Conservation (phyloP, 2,329 filamentous ascomycete species). For the Hymenoscyphus occultus region DNA sequence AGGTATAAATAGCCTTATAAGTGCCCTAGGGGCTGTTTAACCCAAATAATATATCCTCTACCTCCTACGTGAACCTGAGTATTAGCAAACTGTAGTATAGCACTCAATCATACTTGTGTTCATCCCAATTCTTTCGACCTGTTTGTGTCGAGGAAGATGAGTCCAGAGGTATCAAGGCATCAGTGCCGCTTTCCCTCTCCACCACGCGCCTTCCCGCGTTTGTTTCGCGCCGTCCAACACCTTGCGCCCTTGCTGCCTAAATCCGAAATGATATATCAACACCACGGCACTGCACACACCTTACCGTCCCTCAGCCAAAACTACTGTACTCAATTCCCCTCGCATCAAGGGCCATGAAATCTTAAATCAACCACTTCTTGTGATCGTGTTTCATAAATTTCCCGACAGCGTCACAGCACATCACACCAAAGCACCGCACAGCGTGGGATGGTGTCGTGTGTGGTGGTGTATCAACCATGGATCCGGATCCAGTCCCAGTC, state of each 20-base stretch:
- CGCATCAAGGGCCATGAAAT: not conserved
- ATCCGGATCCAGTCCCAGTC: constrained; percentile 6
- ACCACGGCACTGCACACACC: not conserved
- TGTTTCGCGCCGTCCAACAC: not conserved
- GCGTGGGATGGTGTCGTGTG: no score
- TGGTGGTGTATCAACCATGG: constrained; percentile 18
- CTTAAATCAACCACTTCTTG: not conserved
- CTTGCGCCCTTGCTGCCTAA: not conserved
- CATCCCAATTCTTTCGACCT: no score
- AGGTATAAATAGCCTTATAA: no score
- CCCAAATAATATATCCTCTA: no score
- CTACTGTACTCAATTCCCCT: no score
- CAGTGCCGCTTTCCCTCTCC: not conserved
- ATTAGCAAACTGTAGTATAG: no score
- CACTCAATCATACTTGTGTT: no score
- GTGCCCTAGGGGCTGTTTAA: no score
- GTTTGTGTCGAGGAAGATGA: no score
- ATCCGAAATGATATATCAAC: not conserved
- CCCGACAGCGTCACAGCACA: not conserved
- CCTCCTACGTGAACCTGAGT: no score
- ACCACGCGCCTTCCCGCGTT: not conserved
- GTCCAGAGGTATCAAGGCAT: not conserved
- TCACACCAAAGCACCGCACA: no score
- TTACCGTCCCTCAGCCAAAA: no score
- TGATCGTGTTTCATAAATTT: not conserved